Conservation (phyloP, 108 stramenopile species). For the Conticribra guillardii region DNA sequence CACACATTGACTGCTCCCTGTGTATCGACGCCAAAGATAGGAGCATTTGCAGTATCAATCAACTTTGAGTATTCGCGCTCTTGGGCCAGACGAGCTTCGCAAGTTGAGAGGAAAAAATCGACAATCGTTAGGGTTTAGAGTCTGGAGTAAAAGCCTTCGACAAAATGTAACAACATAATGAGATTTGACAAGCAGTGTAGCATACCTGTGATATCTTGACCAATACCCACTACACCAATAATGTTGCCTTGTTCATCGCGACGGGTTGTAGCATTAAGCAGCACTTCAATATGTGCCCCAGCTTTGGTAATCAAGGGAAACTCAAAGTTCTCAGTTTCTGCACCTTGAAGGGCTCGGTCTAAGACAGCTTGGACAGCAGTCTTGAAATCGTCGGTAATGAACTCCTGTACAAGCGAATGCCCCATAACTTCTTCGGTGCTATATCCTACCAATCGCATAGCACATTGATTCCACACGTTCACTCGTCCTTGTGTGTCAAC, state of each 20-base stretch:
- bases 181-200: background rate
- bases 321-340: constrained; percentile 53
- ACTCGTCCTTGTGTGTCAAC: constrained; percentile 64
- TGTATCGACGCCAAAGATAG: constrained; percentile 76
- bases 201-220: constrained; percentile 41
- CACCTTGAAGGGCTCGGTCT: constrained; percentile 37
- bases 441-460: constrained; percentile 73
- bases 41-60: constrained; percentile 76
- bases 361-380: constrained; percentile 30
- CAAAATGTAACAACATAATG: background rate
- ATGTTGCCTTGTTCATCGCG: constrained; percentile 64
- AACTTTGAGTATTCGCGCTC: constrained; percentile 45
- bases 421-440: constrained; percentile 67
- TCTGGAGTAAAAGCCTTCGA: too few relatives aligned
- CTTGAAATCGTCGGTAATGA: constrained; percentile 30
- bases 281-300: constrained; percentile 34
- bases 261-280: constrained; percentile 72
- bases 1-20: constrained; percentile 28
- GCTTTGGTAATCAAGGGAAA: constrained; percentile 48
- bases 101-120: constrained; percentile 38
- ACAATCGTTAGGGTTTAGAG: too few relatives aligned
- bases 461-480: constrained; percentile 68
- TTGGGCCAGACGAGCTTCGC: constrained; percentile 35
- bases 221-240: constrained; percentile 64
- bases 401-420: constrained; percentile 27